Evolutionary conservation across 768 basidiomycete species (phyloP), one percentile per base, ranked within the genome.

Genomic region (Tulasnella sp.): DNA sequence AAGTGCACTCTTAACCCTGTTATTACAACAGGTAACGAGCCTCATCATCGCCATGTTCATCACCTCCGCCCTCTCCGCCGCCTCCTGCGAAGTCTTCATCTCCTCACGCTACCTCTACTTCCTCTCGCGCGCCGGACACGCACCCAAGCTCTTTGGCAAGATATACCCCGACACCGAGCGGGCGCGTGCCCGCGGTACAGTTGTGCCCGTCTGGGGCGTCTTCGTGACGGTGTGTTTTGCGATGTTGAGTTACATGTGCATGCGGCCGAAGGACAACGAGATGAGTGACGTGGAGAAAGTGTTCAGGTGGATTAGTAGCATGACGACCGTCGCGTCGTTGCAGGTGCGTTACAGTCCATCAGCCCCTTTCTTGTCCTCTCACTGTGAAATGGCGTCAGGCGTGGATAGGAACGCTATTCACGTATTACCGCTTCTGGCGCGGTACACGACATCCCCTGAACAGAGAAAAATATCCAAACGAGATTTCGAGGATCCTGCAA

Each of bases 331-430:
- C 6, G 46, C 45, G 2, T 58, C 19, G 25, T 27, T 58, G 29
- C 48, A 52, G 41, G 12, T 32, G 8, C 2, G 8, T n/a, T 12
- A 25, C 8, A 48, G 4, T 52, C 61, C 19, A 29, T 37, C 4
- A 37, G 45, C 17, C 19, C 35, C 27, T 31, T 50, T 14, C 40
- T 60, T 9, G 31, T 29, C 19, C 36, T 57, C 11, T 50, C 29
- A 39, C 32, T 54, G 6, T 58, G 49, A 39, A 34, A 40, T 39
- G 1, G 61, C 61, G 54, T n/a, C 25, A 41, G 32, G 58, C 62
- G 8, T 62, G 57, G 37, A 46, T 63, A 9, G 54, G 54, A 31
- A 50, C 29, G 46, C 62, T 39, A 9, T 54, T 56, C 8, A 60
- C 42, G 17, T 46, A 56, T 36, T 7, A 49, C 29, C 48, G 46